A percentile compares a stretch with the other conserved stretches of the same genome.
phyloP scores from a whole-genome alignment of 495 filamentous ascomycete genomes.

The Symbiotaphrina buchneri region DNA sequence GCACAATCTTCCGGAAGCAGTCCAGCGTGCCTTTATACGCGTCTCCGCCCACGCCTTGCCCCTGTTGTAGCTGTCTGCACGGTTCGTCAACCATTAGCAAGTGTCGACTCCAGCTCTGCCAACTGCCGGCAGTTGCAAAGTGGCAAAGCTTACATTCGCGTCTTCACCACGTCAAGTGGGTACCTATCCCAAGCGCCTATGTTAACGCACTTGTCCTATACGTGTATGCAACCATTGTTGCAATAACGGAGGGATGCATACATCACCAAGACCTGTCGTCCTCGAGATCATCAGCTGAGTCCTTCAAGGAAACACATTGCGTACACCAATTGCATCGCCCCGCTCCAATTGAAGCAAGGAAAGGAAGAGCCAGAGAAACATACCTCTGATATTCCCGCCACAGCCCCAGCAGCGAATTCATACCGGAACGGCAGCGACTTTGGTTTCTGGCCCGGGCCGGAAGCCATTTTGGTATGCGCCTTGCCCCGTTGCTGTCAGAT shows the following conservation, averaged over 20 bases:
- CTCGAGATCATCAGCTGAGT: slow-evolving; percentile 12
- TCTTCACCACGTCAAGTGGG: slow-evolving; percentile 96
- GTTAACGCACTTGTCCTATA: slow-evolving; percentile 7
- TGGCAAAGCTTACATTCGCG: slow-evolving; percentile 50
- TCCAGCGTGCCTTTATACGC: slow-evolving; percentile 92
- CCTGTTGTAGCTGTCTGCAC: slow-evolving; percentile 65
- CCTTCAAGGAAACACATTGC: slow-evolving; percentile 5
- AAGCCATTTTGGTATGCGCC: too few species aligned
- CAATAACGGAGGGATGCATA: slow-evolving; percentile 16
- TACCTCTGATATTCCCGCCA: slow-evolving; percentile 85
- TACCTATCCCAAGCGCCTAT: slow-evolving; percentile 45
- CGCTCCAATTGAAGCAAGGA: not conserved
- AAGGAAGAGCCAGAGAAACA: slow-evolving; percentile 12
- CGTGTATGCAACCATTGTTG: not conserved
- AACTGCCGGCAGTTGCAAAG: too few species aligned
- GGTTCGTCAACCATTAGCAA: slow-evolving; percentile 3
- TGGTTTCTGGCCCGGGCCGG: too few species aligned
- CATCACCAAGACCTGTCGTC: slow-evolving; percentile 62
- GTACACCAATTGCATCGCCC: slow-evolving; percentile 7
- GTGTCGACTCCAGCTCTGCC: not conserved
- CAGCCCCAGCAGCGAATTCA: slow-evolving; percentile 68
- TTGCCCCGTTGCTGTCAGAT: not conserved
- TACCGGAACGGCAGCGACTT: slow-evolving; percentile 66
- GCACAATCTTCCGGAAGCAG: slow-evolving; percentile 89
- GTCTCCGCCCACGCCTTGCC: slow-evolving; percentile 43